Evolutionary conservation across 345 rosid genomes (phyloP).

Genomic region (Boechera stricta): DNA sequence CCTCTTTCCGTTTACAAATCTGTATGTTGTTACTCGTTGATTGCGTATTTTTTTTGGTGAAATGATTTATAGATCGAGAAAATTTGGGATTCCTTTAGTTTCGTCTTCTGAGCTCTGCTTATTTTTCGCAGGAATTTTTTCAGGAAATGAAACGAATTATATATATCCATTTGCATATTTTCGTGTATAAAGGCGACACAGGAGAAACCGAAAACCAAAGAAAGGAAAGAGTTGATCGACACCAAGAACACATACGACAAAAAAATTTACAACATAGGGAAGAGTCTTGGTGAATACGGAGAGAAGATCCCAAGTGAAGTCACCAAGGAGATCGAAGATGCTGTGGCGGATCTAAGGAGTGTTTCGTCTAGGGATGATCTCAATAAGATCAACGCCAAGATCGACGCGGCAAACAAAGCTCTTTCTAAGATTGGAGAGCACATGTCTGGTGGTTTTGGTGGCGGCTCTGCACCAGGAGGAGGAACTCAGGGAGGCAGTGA

Average conservation of each 20-base stretch:
- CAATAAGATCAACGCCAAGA: conserved; percentile 74
- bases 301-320: conserved; percentile 79
- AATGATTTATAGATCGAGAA: conserved; percentile 11
- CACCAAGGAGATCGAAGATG: conserved; percentile 76
- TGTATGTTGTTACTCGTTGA: conserved; percentile 48
- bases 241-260: conserved; percentile 75
- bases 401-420: conserved; percentile 80
- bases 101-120: conserved; percentile 6
- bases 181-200: conserved; percentile 26
- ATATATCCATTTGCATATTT: not conserved
- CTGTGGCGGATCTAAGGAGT: conserved; percentile 70
- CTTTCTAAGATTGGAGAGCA: conserved; percentile 90
- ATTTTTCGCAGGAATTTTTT: not conserved
- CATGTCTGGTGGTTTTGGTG: conserved; percentile 65
- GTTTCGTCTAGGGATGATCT: conserved; percentile 63
- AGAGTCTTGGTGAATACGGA: conserved; percentile 79
- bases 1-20: conserved; percentile 66
- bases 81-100: conserved; percentile 1
- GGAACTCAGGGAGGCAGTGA: conserved; percentile 76
- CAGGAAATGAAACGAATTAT: not conserved
- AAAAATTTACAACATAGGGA: conserved; percentile 80
- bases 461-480: conserved; percentile 59
- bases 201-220: conserved; percentile 59
- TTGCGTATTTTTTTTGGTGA: not conserved
- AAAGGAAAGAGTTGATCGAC: conserved; percentile 75